Evolutionary conservation across 164 flowering plant species (phyloP).

Genomic region (Vitis vinifera): ASM3070453v1 NC_081808.1:21052501-21053000

Average conservation of each 20-base stretch:
- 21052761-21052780: background rate
- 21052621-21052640: constrained; percentile 32
- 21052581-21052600: constrained; percentile 38
- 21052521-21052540: constrained; percentile 56
- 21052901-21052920: no score
- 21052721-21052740: background rate
- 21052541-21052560: constrained; percentile 52
- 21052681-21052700: background rate
- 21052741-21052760: background rate
- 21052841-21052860: no score
- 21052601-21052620: constrained; percentile 39
- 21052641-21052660: constrained; percentile 25
- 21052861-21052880: no score
- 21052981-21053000: no score
- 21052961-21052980: no score
- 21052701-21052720: background rate
- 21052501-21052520: constrained; percentile 66
- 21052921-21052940: no score
- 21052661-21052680: background rate
- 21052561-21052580: constrained; percentile 63
- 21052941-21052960: no score
- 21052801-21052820: no score
- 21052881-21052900: no score
- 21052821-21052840: no score
- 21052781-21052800: no score